Evolutionary conservation across 2,329 filamentous ascomycete genomes (phyloP), one percentile per base, ranked within the genome.

Genomic region (Phialemoniopsis sp.): DNA sequence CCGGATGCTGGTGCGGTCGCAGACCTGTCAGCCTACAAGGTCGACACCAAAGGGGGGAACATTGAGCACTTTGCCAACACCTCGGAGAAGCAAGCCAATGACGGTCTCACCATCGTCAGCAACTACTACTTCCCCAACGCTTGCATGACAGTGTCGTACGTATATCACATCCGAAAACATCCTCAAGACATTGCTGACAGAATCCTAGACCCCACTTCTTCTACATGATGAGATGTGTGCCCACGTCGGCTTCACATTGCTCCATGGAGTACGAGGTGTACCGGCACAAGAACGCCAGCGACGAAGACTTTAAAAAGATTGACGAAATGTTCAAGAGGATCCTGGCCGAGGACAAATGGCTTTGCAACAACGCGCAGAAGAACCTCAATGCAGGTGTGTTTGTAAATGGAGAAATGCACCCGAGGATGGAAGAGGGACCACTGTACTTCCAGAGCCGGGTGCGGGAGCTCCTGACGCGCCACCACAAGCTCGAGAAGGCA

Each of bases 301-400:
- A 73, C 13, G 64, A 68, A 28, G 62, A 70, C 21, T 76, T 77
- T 46, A 49, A 60, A 6, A 55, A 59, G 3, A 65, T 74, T 41
- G 64, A 63, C 52, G 54, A 63, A 4, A 69, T 74, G 39, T 76
- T 73, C 58, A 69, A 70, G 46, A 69, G 69, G 37, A 64, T 76
- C 40, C 66, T 75, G 55, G 53, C 54, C 12, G 72, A 76, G 45
- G 72, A 77, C 55, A 74, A 75, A 46, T 57, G 63, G 0, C 62
- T 76, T 1, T 75, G 71, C 51, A 59, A 70, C 36, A 59, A 56
- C 1, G 66, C 72, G 2, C 72, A 76, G 46, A 56, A 61, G 42
- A 77, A 76, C 53, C 58, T 76, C 44, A 67, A 71, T 41, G 58
- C 63, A 1, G 72, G 71, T 2, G 62, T 74, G 15, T 76, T 72